phyloP scores from a whole-genome alignment of 2,329 filamentous ascomycete species.

The Aspergillus versicolor region DNA sequence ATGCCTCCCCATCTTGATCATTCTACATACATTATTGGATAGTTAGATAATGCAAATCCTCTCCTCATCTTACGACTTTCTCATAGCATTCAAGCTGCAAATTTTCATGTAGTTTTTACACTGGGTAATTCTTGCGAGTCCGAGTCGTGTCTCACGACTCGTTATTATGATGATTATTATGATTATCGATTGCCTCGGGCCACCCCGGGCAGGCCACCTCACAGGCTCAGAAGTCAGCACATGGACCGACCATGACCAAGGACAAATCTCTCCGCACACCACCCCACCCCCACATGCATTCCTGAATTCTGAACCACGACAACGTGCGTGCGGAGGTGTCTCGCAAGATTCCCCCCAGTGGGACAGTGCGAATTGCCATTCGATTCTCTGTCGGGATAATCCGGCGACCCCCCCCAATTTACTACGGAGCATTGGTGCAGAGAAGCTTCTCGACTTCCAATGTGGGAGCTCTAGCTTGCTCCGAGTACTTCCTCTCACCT shows the following conservation, averaged over 20 bases:
- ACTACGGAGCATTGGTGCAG: background rate
- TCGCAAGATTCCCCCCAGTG: background rate
- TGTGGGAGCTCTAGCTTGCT: background rate
- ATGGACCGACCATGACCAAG: background rate
- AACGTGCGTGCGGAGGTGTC: background rate
- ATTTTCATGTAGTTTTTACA: background rate
- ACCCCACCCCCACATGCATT: background rate
- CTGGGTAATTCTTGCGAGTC: too few species aligned
- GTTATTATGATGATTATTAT: too few species aligned
- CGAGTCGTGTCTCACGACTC: too few species aligned
- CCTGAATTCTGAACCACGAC: background rate
- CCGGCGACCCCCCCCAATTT: background rate
- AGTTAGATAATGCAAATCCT: conserved; percentile 6
- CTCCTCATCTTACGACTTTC: background rate
- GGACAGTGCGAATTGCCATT: background rate
- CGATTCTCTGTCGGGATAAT: background rate
- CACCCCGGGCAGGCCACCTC: background rate
- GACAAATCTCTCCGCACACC: background rate
- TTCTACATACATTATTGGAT: conserved; percentile 6
- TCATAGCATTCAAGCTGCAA: background rate
- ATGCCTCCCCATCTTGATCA: conserved; percentile 7
- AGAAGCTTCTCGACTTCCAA: background rate
- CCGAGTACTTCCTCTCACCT: background rate
- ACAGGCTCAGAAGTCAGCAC: background rate
- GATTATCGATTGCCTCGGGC: background rate